These are phyloP conservation scores for Hypoxylon cercidicola DNA, from an alignment of 495 filamentous ascomycete genomes.

Conservation along the genomic window DNA sequence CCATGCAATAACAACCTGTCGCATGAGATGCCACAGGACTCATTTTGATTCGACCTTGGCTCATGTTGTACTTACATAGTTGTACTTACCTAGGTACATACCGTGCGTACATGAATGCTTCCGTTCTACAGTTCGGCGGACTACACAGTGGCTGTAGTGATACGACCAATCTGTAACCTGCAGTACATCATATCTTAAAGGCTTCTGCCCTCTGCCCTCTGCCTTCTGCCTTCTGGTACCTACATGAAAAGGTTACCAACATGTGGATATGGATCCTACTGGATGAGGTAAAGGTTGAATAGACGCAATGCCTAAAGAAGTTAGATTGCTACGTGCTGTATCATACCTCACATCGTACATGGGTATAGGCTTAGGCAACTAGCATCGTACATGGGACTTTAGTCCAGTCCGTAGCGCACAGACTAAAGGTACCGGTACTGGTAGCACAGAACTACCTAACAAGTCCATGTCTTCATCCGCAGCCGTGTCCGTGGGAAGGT, in stretches of 20 bases:
- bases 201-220: too few relatives aligned
- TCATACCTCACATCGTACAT: too few relatives aligned
- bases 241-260: too few relatives aligned
- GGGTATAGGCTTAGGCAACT: neutral
- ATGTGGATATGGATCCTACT: too few relatives aligned
- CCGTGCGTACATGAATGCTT: too few relatives aligned
- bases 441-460: too few relatives aligned
- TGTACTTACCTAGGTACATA: neutral
- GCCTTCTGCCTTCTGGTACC: too few relatives aligned
- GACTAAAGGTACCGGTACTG: neutral
- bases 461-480: too few relatives aligned
- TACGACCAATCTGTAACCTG: slow-evolving; percentile 12
- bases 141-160: slow-evolving; percentile 8
- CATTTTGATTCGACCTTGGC: slow-evolving; percentile 12
- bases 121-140: slow-evolving; percentile 21
- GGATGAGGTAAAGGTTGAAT: slow-evolving; percentile 9
- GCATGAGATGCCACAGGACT: slow-evolving; percentile 6
- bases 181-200: neutral
- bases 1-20: slow-evolving; percentile 6
- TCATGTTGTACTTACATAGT: neutral
- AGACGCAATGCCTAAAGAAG: slow-evolving; percentile 8
- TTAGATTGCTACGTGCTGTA: slow-evolving; percentile 5
- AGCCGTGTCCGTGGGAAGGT: too few relatives aligned
- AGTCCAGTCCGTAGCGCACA: slow-evolving; percentile 16
- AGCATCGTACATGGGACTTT: too few relatives aligned